Percentiles rank a stretch among this genome's conserved stretches.
phyloP scores from a whole-genome alignment of 768 basidiomycete species.

The Kwoniella dendrophila region DNA sequence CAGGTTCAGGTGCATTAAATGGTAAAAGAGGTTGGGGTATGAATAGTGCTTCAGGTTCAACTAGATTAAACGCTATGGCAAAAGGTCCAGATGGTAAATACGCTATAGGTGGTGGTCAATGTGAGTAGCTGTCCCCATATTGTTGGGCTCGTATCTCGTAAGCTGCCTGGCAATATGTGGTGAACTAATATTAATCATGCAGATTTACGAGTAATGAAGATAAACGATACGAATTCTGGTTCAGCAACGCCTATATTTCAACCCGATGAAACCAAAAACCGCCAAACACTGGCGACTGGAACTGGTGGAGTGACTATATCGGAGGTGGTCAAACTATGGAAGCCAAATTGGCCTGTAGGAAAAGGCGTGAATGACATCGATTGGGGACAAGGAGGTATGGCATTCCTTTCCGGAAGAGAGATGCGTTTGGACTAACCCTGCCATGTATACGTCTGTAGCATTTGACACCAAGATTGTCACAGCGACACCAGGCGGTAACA shows the following conservation, averaged over 20 bases:
- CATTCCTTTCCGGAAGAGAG: neutral
- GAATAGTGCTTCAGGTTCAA: slow-evolving; percentile 14
- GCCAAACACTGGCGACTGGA: slow-evolving; percentile 33
- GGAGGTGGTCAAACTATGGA: slow-evolving; percentile 53
- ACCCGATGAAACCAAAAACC: slow-evolving; percentile 13
- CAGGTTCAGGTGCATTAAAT: neutral
- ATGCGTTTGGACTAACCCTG: too few relatives aligned
- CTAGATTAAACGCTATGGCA: slow-evolving; percentile 43
- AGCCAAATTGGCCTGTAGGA: slow-evolving; percentile 39
- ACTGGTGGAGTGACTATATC: slow-evolving; percentile 42
- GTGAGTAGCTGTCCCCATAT: slow-evolving; percentile 25
- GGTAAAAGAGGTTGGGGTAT: slow-evolving; percentile 29
- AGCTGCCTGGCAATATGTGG: neutral
- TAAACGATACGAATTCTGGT: slow-evolving; percentile 19
- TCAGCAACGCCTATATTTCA: slow-evolving; percentile 18
- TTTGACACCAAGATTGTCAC: slow-evolving; percentile 49
- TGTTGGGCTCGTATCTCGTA: neutral
- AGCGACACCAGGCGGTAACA: slow-evolving; percentile 50
- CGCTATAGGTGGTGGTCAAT: slow-evolving; percentile 49
- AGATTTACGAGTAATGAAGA: slow-evolving; percentile 44
- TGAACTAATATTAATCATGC: neutral
- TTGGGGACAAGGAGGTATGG: slow-evolving; percentile 50
- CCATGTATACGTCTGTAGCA: slow-evolving; percentile 27
- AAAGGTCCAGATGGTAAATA: slow-evolving; percentile 46
- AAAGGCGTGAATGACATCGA: slow-evolving; percentile 51